phyloP scores from a whole-genome alignment of 2,329 filamentous ascomycete genomes.

The Scytalidium sp. region DNA sequence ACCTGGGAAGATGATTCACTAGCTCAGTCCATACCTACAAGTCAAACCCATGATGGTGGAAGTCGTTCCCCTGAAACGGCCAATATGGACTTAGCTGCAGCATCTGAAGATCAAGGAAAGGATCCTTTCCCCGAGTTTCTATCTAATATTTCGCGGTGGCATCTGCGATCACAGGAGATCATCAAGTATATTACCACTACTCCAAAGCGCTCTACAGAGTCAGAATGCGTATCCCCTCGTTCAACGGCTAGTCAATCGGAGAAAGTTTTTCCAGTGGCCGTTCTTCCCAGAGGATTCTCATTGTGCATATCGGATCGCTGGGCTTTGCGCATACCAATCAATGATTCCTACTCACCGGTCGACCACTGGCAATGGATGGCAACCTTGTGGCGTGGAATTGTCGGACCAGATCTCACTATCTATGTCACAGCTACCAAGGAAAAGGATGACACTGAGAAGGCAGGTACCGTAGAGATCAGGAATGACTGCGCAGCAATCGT shows the following conservation, averaged over 20 bases:
- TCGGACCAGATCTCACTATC: conserved; percentile 77
- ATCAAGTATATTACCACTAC: conserved; percentile 48
- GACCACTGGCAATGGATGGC: conserved; percentile 99
- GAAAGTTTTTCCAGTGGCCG: conserved; percentile 60
- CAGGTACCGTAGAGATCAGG: conserved; percentile 54
- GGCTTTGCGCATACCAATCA: conserved; percentile 70
- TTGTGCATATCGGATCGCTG: conserved; percentile 75
- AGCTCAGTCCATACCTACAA: neutral
- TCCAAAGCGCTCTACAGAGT: neutral
- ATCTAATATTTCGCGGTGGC: conserved; percentile 69
- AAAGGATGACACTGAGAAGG: conserved; percentile 32
- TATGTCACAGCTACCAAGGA: conserved; percentile 48
- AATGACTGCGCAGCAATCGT: conserved; percentile 52
- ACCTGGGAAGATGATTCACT: conserved; percentile 16
- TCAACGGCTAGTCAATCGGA: conserved; percentile 16
- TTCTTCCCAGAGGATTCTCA: conserved; percentile 77
- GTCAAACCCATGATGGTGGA: neutral
- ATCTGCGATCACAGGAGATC: conserved; percentile 71
- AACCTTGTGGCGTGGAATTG: conserved; percentile 83
- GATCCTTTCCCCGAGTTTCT: conserved; percentile 59
- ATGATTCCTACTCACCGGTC: conserved; percentile 73
- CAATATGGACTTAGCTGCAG: neutral
- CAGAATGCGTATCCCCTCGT: neutral
- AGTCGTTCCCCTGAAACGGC: neutral
- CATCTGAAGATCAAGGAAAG: conserved; percentile 24